Conservation (phyloP, 1,284 basidiomycete genomes). For the Boletellus deceptivus region DNA sequence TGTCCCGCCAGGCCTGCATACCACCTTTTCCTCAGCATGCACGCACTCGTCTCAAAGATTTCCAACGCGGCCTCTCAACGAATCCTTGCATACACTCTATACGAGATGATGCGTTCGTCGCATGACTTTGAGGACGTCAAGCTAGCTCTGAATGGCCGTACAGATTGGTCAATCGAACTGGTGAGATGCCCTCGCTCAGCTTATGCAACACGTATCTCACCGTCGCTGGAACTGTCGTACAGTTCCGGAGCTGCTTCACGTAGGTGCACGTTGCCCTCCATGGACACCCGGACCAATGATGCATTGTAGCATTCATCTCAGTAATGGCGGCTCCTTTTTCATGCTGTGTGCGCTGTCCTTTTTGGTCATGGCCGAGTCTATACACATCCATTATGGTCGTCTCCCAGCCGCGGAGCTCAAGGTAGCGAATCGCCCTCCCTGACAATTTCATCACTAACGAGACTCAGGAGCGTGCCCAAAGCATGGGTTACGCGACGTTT, state of each 20-base stretch:
- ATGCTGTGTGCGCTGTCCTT: constrained; percentile 14
- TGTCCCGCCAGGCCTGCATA: no score
- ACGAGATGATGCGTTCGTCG: constrained; percentile 18
- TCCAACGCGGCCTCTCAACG: neutral
- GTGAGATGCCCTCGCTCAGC: constrained; percentile 6
- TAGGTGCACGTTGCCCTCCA: constrained; percentile 1
- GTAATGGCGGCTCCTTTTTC: constrained; percentile 7
- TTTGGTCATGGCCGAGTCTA: constrained; percentile 21
- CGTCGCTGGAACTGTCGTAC: neutral
- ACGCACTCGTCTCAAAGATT: neutral
- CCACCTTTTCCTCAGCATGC: constrained; percentile 2
- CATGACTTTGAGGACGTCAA: constrained; percentile 23
- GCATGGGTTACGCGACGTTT: constrained; percentile 17
- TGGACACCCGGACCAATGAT: constrained; percentile 7
- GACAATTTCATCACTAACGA: neutral
- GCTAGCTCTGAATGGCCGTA: constrained; percentile 14
- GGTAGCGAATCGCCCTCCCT: constrained; percentile 7
- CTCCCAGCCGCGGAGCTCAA: constrained; percentile 22
- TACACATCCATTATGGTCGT: constrained; percentile 25
- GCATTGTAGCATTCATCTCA: constrained; percentile 25
- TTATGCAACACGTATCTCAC: neutral
- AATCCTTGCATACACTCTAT: constrained; percentile 13
- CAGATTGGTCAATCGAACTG: constrained; percentile 25
- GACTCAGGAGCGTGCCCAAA: constrained; percentile 15
- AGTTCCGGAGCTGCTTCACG: constrained; percentile 29